phyloP scores from a whole-genome alignment of 768 basidiomycete genomes.

The Scleroderma citrinum region DNA sequence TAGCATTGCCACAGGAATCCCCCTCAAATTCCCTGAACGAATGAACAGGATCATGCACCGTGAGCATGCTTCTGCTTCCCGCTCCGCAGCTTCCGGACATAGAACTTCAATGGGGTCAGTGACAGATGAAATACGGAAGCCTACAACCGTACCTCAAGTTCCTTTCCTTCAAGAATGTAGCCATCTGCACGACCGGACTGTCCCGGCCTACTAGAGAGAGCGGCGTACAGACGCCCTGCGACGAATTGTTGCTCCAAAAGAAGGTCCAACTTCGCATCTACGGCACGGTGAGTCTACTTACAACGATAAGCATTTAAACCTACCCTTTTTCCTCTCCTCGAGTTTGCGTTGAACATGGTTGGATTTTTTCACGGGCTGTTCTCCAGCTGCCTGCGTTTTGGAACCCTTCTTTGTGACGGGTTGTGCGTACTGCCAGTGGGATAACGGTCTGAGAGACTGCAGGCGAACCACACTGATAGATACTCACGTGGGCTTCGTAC shows the following conservation, averaged over 20 bases:
- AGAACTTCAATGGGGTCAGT: conserved; percentile 57
- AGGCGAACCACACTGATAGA: neutral
- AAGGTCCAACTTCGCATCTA: conserved; percentile 88
- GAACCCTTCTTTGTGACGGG: conserved; percentile 85
- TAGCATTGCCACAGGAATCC: too few relatives aligned
- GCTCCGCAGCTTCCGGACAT: conserved; percentile 87
- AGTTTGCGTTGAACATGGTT: conserved; percentile 84
- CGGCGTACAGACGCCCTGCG: conserved; percentile 93
- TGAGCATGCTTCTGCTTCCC: conserved; percentile 93
- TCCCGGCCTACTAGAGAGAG: conserved; percentile 91
- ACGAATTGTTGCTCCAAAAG: conserved; percentile 86
- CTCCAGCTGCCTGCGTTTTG: conserved; percentile 48
- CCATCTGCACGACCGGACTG: conserved; percentile 96
- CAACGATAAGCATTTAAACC: conserved; percentile 12
- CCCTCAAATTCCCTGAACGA: neutral
- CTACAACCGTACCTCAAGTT: conserved; percentile 72
- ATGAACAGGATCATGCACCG: conserved; percentile 27
- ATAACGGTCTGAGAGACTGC: neutral
- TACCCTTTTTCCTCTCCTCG: conserved; percentile 89
- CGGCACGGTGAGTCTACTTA: conserved; percentile 11
- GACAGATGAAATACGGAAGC: conserved; percentile 1
- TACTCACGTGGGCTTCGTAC: conserved; percentile 95
- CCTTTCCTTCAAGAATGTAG: conserved; percentile 96
- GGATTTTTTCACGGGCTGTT: conserved; percentile 75
- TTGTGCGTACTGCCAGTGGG: conserved; percentile 71